Base-by-base conservation (phyloP, 305 asterid species). In the Rubia peregrina region DNA sequence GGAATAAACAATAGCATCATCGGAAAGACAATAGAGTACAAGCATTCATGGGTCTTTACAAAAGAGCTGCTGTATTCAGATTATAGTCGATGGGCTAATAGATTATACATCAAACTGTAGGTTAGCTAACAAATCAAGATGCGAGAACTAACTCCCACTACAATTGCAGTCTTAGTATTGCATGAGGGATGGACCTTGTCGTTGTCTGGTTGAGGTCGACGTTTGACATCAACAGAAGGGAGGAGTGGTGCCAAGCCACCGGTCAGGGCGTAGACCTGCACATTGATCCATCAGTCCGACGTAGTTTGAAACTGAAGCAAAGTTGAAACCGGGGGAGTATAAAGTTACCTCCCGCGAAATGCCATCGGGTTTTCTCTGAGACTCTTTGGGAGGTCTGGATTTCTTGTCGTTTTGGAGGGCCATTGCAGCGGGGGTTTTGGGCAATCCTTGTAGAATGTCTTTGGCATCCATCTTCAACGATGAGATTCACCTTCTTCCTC, bases 291-390 rank as follows among this genome's bases (percentile, higher is more conserved):
- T 43, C 49, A 2, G 63, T 3, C 33, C 65, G 5, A 26, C 14
- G 38, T 33, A 33, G 5, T 33, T 2, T 33, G 38, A 33, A 33
- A 33, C 3, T 4, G 38, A 33, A 33, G 3, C 38, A 33, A 33
- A 2, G 38, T 4, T 33, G 38, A 26, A 26, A 26, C 30, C 30
- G 30, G 30, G 30, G 30, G 16, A 56, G 33, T 22, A 42, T 17
- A 19, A 73, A 26, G 7, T 30, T 71, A 90, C 97, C 92, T 91
- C 99, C 67, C 99, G 89, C 26, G 99, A 94, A 79, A 94, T 87
- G 73, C 99, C 99, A 80, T 94, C 99, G 33, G 99, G 99, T 81
- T 94, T 94, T 74, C 96, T 85, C 77, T 94, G 99, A 81, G 97
- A 85, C 75, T 94, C 99, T 81, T 89, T 94, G 22, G 90, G 96